These are phyloP conservation scores for Magnaporthiopsis rhizophila DNA, from an alignment of 2,329 filamentous ascomycete species.

Conservation along the genomic window DNA sequence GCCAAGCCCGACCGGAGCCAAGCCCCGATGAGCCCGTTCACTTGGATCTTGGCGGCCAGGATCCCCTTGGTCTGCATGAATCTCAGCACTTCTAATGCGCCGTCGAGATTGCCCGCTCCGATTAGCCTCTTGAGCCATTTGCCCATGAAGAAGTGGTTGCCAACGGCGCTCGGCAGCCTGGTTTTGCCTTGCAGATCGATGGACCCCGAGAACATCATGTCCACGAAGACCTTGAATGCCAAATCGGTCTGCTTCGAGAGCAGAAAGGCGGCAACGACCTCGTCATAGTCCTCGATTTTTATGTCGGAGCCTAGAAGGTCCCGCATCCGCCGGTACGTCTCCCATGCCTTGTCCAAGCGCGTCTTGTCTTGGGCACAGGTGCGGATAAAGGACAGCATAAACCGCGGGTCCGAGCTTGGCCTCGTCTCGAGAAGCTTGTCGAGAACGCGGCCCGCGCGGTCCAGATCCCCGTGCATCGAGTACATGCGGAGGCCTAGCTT, in stretches of 20 bases:
- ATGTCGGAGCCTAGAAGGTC: conserved; percentile 51
- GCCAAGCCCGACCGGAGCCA: conserved; percentile 59
- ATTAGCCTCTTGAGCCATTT: conserved; percentile 86
- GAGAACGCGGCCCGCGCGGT: conserved; percentile 49
- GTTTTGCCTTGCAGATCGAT: conserved; percentile 36
- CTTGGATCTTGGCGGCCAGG: conserved; percentile 61
- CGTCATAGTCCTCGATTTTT: conserved; percentile 68
- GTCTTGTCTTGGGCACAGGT: conserved; percentile 42
- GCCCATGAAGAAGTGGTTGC: conserved; percentile 75
- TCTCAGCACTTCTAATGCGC: conserved; percentile 63
- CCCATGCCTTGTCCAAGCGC: conserved; percentile 53
- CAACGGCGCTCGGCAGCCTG: conserved; percentile 39
- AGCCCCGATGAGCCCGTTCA: conserved; percentile 75
- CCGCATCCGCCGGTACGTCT: conserved; percentile 57
- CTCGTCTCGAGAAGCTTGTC: conserved; percentile 25
- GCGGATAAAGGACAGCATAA: conserved; percentile 61
- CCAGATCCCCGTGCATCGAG: conserved; percentile 47
- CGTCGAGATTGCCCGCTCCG: conserved; percentile 60
- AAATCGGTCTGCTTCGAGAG: conserved; percentile 55
- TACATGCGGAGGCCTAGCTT: conserved; percentile 60
- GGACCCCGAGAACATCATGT: conserved; percentile 70
- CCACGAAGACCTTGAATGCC: conserved; percentile 71
- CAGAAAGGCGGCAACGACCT: conserved; percentile 63
- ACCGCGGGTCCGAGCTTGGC: conserved; percentile 40
- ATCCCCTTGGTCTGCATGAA: conserved; percentile 67